Evolutionary conservation across 2,329 filamentous ascomycete genomes (phyloP).

Genomic region (Neonectria punicea): DNA sequence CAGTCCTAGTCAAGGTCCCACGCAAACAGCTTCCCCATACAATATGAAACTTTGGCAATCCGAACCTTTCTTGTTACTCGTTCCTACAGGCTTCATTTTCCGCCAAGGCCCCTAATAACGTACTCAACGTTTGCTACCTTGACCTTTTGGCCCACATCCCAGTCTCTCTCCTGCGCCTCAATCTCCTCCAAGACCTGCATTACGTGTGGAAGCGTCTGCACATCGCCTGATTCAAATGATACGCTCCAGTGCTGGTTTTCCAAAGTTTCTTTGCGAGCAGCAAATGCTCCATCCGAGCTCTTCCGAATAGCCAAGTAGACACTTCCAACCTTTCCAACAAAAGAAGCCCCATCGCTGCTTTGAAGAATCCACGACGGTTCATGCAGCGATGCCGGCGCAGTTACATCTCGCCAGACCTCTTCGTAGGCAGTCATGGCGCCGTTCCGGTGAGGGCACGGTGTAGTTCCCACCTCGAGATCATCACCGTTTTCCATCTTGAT

Average conservation of each 20-base stretch:
- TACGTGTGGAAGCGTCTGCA: background rate
- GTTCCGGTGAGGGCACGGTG: constrained; percentile 17
- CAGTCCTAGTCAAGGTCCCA: too few relatives aligned
- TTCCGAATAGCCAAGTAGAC: constrained; percentile 31
- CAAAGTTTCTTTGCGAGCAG: constrained; percentile 6
- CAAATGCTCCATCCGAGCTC: background rate
- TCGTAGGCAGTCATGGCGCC: constrained; percentile 28
- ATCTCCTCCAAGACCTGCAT: background rate
- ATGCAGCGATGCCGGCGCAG: background rate
- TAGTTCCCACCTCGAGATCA: constrained; percentile 32
- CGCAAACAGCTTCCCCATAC: too few relatives aligned
- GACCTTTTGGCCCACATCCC: background rate
- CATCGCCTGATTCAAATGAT: constrained; percentile 1
- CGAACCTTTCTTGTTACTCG: background rate
- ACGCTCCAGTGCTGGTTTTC: background rate
- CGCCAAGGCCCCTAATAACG: background rate
- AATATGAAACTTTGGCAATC: too few relatives aligned
- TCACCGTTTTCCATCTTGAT: constrained; percentile 33
- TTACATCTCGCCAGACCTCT: constrained; percentile 37
- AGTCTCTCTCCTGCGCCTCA: background rate
- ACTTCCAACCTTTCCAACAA: constrained; percentile 30
- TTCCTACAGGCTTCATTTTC: background rate
- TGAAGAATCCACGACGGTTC: constrained; percentile 35
- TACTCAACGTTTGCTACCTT: background rate
- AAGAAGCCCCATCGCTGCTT: constrained; percentile 27